Percentiles rank a stretch among this genome's conserved stretches.
phyloP scores from a whole-genome alignment of 305 asterid genomes.

The Vinca major region DNA sequence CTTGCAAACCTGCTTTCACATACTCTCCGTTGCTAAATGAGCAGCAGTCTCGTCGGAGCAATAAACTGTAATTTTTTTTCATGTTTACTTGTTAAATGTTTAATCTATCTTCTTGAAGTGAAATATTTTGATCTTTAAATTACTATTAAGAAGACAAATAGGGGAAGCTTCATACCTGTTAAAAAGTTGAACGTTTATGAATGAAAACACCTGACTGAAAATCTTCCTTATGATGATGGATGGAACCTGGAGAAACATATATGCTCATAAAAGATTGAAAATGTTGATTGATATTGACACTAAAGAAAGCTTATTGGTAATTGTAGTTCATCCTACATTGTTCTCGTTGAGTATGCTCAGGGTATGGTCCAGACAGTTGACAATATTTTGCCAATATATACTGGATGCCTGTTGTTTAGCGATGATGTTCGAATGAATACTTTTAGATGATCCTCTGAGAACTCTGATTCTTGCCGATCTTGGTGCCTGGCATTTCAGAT shows the following conservation, averaged over 20 bases:
- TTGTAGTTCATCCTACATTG: conserved; percentile 40
- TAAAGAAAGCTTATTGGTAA: conserved; percentile 16
- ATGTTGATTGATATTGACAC: conserved; percentile 9
- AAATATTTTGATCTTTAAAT: conserved; percentile 9
- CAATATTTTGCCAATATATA: conserved; percentile 77
- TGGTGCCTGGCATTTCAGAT: conserved; percentile 58
- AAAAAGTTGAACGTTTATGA: conserved; percentile 92
- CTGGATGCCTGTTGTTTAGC: conserved; percentile 73
- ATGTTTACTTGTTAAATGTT: conserved; percentile 13
- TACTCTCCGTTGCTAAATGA: conserved; percentile 94
- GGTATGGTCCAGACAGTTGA: conserved; percentile 56
- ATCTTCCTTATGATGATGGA: conserved; percentile 64
- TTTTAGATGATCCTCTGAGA: conserved; percentile 60
- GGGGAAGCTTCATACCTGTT: conserved; percentile 51
- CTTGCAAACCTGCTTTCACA: conserved; percentile 89
- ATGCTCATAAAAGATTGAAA: conserved; percentile 9
- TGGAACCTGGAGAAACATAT: conserved; percentile 46
- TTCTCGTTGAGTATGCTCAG: conserved; percentile 60
- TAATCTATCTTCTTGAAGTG: conserved; percentile 11
- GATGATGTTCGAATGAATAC: conserved; percentile 49
- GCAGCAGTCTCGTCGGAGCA: conserved; percentile 96
- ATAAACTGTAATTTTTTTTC: conserved; percentile 51
- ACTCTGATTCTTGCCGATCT: conserved; percentile 74
- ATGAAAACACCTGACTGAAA: conserved; percentile 88
- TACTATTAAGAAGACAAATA: conserved; percentile 2